Evolutionary conservation across 108 stramenopile species (phyloP).

Genomic region (Licmophora abbreviata): DNA sequence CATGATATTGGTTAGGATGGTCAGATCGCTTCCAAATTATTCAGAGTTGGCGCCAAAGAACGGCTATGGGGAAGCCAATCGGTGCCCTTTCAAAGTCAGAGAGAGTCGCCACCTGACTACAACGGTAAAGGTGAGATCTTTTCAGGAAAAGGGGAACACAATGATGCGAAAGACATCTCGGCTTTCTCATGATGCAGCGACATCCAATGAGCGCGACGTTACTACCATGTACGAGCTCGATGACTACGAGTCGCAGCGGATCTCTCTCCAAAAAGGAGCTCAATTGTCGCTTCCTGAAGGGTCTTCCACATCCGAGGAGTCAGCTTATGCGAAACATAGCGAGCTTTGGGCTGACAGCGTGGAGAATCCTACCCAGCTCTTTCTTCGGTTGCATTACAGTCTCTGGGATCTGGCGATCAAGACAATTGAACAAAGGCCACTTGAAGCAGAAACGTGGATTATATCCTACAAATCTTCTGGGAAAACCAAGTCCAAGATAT

Average conservation of each 20-base stretch:
- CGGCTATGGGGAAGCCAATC: too few species aligned
- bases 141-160: too few species aligned
- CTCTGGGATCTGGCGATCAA: constrained; percentile 6
- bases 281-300: background rate
- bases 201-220: too few species aligned
- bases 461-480: constrained; percentile 1
- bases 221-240: constrained; percentile 3
- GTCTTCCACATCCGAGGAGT: background rate
- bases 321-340: background rate
- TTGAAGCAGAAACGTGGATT: background rate
- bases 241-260: constrained; percentile 1
- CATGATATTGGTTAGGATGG: too few species aligned
- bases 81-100: too few species aligned
- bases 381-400: constrained; percentile 2
- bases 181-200: background rate
- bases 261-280: background rate
- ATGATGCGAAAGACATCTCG: too few species aligned
- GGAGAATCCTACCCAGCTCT: constrained; percentile 6
- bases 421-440: background rate
- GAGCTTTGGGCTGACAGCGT: background rate
- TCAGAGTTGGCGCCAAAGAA: too few species aligned
- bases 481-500: background rate
- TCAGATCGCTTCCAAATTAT: too few species aligned
- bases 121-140: too few species aligned
- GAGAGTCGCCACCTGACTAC: too few species aligned